Evolutionary conservation across 2,329 filamentous ascomycete genomes (phyloP).

Genomic region (Neoascochyta sp.): DNA sequence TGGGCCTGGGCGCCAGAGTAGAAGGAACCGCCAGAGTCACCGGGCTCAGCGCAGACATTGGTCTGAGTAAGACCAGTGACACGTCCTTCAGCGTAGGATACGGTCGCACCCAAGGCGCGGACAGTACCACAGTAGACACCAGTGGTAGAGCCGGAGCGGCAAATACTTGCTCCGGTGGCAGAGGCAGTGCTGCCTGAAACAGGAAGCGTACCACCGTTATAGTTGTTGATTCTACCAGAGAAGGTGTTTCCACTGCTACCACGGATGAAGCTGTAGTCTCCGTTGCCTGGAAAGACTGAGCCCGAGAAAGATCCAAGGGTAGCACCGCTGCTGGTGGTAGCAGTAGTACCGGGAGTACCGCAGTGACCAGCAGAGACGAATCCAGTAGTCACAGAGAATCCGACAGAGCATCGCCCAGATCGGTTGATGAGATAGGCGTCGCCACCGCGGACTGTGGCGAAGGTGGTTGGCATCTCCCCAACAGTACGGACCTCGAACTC

Average conservation of each 20-base stretch:
- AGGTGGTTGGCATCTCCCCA: constrained; percentile 32
- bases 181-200: constrained; percentile 41
- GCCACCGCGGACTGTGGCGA: constrained; percentile 38
- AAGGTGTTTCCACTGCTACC: constrained; percentile 34
- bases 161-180: constrained; percentile 38
- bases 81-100: constrained; percentile 41
- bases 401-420: constrained; percentile 38
- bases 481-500: constrained; percentile 41
- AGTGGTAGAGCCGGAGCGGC: constrained; percentile 44
- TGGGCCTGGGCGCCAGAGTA: constrained; percentile 43
- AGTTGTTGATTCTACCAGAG: constrained; percentile 31
- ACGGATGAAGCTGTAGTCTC: constrained; percentile 41
- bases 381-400: constrained; percentile 42
- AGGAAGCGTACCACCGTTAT: constrained; percentile 31
- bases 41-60: constrained; percentile 43
- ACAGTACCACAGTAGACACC: constrained; percentile 42
- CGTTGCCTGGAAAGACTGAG: constrained; percentile 42
- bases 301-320: constrained; percentile 38
- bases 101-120: constrained; percentile 35
- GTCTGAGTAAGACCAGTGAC: constrained; percentile 43
- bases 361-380: constrained; percentile 45
- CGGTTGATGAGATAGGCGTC: constrained; percentile 41
- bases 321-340: constrained; percentile 32
- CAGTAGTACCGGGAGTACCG: constrained; percentile 29
- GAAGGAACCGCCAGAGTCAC: constrained; percentile 43